Conservation (phyloP, 2,329 filamentous ascomycete genomes). For the Coniochaeta sp. region DNA sequence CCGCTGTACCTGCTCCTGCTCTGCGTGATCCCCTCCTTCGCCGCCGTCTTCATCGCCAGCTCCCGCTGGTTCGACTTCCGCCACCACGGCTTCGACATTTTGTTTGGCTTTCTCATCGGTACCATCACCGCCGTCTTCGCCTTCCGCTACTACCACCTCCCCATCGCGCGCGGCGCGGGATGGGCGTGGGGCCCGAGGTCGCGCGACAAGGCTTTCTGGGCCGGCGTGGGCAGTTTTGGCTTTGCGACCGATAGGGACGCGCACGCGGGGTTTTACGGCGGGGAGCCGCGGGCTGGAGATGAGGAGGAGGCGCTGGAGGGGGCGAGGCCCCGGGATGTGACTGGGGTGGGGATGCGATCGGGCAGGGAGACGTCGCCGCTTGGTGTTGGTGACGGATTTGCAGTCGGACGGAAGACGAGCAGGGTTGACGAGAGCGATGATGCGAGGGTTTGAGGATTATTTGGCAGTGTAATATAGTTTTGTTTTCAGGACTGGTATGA, state of each 20-base stretch:
- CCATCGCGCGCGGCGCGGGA: constrained; percentile 69
- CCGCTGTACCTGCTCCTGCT: constrained; percentile 71
- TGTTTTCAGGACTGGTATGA: too few species aligned
- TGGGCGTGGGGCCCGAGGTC: constrained; percentile 85
- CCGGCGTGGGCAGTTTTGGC: constrained; percentile 58
- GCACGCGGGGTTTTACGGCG: background rate
- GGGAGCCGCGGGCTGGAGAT: background rate
- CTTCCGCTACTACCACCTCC: constrained; percentile 82
- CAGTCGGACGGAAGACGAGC: background rate
- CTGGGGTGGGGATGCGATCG: background rate
- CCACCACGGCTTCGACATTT: constrained; percentile 87
- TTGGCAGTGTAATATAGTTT: background rate
- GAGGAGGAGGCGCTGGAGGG: background rate
- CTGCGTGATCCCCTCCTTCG: constrained; percentile 62
- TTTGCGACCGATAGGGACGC: constrained; percentile 38
- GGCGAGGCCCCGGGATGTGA: background rate
- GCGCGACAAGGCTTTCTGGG: constrained; percentile 67
- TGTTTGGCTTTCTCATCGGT: constrained; percentile 79
- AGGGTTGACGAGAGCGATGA: background rate
- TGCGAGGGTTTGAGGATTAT: background rate
- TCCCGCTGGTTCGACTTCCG: constrained; percentile 84
- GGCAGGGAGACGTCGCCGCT: background rate
- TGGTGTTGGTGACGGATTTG: too few species aligned
- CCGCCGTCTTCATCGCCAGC: constrained; percentile 73
- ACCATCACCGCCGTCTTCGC: constrained; percentile 62